Evolutionary conservation across 805 yeast species (phyloP), one percentile per base, ranked within the genome.

Genomic region (Metahyphopichia silvanorum): DNA sequence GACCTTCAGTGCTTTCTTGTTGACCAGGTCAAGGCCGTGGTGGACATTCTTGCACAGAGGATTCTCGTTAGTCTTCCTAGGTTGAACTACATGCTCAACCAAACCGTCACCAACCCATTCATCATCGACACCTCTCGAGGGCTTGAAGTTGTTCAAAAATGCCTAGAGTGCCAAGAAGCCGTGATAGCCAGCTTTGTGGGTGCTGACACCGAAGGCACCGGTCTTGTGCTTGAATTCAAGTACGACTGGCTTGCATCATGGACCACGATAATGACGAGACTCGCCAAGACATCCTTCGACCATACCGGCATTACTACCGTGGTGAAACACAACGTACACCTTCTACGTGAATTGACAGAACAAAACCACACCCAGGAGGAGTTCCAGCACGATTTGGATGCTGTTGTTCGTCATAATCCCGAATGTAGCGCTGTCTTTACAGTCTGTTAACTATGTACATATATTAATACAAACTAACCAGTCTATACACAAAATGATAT

Each of bases 191-290:
- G 13, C 13, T 4, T 2, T 12, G 14, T 23, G n/a, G 25, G 25
- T 23, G 25, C 14, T 23, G 4, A 55, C 15, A 9, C 12, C 3
- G 53, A 47, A 22, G 54, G 51, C 2, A 17, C 32, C 6, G 19
- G 20, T 5, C 37, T 58, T 3, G 20, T 63, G 1, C 34, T 46
- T 16, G 44, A 40, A 13, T 63, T 63, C 42, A 46, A 44, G 31
- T 57, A 46, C 33, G 71, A 66, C 35, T 49, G 62, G 6, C 25
- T 66, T 25, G 70, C 57, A 2, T 46, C 60, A 3, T 66, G 71
- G 71, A 37, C 47, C 4, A 48, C 63, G 5, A 22, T 55, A 14
- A 16, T 34, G 16, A 39, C 38, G 21, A 33, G 56, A 13, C 22
- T 27, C 12, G 14, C 10, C 10, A 27, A 27, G 22, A 27, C 30